phyloP scores from a whole-genome alignment of 495 filamentous ascomycete genomes.

The Sabuloglossum arenarium region DNA sequence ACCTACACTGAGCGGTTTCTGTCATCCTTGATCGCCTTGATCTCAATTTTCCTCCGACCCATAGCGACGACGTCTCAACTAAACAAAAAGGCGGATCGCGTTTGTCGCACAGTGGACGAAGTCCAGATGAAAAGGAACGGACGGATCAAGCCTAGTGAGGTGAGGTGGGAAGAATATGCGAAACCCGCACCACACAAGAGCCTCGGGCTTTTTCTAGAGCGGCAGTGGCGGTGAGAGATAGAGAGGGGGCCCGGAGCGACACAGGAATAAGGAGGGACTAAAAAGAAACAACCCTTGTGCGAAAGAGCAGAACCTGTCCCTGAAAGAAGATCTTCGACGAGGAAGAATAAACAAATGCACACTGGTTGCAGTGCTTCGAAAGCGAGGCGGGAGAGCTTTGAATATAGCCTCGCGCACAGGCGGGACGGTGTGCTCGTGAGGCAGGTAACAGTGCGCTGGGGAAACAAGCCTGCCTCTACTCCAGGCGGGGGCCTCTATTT shows the following conservation, averaged over 20 bases:
- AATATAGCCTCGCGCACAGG: too few relatives aligned
- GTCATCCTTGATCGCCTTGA: conserved; percentile 99
- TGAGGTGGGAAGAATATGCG: neutral
- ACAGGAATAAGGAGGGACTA: neutral
- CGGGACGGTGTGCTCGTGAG: too few relatives aligned
- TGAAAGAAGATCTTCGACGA: neutral
- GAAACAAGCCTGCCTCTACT: too few relatives aligned
- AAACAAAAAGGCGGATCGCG: neutral
- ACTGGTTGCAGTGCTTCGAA: too few relatives aligned
- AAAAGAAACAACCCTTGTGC: neutral
- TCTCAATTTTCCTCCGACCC: conserved; percentile 78
- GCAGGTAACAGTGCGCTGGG: too few relatives aligned
- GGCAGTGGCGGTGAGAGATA: neutral
- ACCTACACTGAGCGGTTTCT: conserved; percentile 96
- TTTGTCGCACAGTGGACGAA: neutral
- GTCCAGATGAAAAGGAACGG: neutral
- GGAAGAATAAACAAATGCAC: too few relatives aligned
- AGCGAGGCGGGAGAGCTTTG: too few relatives aligned
- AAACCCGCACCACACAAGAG: neutral
- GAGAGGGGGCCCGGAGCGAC: neutral
- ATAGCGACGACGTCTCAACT: conserved; percentile 17
- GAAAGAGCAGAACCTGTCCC: neutral
- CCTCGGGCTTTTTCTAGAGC: neutral
- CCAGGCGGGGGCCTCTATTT: too few relatives aligned
- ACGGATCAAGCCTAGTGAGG: neutral